Base-by-base conservation (phyloP, 2,329 filamentous ascomycete genomes). In the Fusarium solani-melongenae region DNA sequence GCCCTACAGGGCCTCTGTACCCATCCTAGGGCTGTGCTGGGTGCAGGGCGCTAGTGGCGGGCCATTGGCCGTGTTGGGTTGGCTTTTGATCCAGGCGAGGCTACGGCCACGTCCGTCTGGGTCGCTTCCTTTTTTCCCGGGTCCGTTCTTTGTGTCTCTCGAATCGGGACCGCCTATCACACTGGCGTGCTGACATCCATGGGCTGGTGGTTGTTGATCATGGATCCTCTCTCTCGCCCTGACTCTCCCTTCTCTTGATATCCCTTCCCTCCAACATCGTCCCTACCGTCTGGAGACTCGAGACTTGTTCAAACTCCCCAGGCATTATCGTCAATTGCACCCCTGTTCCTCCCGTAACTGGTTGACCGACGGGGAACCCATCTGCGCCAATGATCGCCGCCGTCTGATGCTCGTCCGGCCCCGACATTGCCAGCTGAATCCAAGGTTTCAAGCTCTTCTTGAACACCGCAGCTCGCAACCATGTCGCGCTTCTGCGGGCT, bases 401-500 rank as follows among this genome's bases (percentile, higher is more conserved):
- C 68, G 72, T 72, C 62, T 75, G 65, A 64, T 36, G 20, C 17
- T 64, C 38, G 58, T 66, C 33, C 64, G 57, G 53, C 53, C 34
- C 55, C 51, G 66, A 67, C 66, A 65, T 76, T 64, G 67, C 66
- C 72, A 74, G 71, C 74, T 69, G 46, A 51, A 51, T 4, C 55
- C 57, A 53, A 74, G 27, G 44, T 44, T 55, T 58, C 64, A 64
- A 53, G 59, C 44, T 53, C n/a, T n/a, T 17, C 31, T 63, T 49
- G 63, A 62, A 29, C 64, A 67, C 59, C 38, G 29, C 36, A 68
- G 41, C 59, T 59, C 41, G 60, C 61, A 51, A 49, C 34, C 44
- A 78, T 78, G 76, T 53, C 72, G 55, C 56, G 76, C 24, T 71
- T 65, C 41, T 77, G 72, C n/a, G 72, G 74, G 14, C 70, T 75